These are phyloP conservation scores for Immersiella caudata DNA, from an alignment of 495 filamentous ascomycete species.

Conservation along the genomic window DNA sequence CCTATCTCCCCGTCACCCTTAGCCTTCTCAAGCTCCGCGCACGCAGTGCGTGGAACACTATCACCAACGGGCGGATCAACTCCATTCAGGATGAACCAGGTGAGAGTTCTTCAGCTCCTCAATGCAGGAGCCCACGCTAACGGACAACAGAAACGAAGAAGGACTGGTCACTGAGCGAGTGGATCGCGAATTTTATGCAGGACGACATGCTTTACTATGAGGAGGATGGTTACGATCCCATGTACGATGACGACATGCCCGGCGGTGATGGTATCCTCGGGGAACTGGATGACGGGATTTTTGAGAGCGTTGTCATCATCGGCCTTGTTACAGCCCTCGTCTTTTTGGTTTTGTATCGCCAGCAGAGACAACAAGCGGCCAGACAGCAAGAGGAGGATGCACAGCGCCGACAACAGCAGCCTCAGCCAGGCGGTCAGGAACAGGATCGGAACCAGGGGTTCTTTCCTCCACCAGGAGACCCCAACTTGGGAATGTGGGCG, in stretches of 20 bases:
- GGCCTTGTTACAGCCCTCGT: constrained; percentile 72
- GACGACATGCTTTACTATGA: constrained; percentile 69
- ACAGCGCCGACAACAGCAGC: constrained; percentile 37
- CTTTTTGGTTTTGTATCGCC: constrained; percentile 79
- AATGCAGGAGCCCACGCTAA: constrained; percentile 8
- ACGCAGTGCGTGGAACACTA: constrained; percentile 88
- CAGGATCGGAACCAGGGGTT: constrained; percentile 19
- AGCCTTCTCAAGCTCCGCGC: constrained; percentile 82
- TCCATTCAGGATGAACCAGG: constrained; percentile 86
- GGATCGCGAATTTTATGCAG: constrained; percentile 80
- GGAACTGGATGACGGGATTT: constrained; percentile 68
- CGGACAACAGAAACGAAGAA: constrained; percentile 59
- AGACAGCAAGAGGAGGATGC: constrained; percentile 41
- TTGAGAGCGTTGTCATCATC: constrained; percentile 86
- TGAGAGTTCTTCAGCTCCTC: constrained; percentile 46
- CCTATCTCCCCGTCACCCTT: constrained; percentile 91
- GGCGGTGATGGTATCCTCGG: constrained; percentile 56
- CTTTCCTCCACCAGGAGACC: constrained; percentile 73
- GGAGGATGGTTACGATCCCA: constrained; percentile 60
- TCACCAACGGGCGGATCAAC: constrained; percentile 87
- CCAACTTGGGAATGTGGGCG: constrained; percentile 72
- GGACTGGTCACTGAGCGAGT: constrained; percentile 76
- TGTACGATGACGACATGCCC: constrained; percentile 59
- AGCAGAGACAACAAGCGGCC: constrained; percentile 67
- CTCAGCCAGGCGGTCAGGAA: constrained; percentile 19